phyloP scores from a whole-genome alignment of 495 filamentous ascomycete species.

The Chaetomium fimeti region DNA sequence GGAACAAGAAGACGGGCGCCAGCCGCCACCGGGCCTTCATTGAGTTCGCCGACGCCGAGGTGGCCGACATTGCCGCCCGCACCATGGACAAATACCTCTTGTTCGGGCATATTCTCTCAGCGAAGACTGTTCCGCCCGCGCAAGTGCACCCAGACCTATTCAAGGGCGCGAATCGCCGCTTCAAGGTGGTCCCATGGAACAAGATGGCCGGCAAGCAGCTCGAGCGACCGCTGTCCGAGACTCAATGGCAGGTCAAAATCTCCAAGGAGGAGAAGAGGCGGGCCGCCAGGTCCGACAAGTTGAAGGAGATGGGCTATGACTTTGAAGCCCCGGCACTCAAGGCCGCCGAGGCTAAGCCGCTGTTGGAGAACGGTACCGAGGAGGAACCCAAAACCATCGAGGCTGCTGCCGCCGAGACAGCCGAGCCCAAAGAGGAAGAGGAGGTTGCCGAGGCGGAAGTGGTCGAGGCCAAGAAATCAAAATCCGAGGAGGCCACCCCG shows the following conservation, averaged over 20 bases:
- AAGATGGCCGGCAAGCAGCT: constrained; percentile 73
- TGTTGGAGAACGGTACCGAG: constrained; percentile 40
- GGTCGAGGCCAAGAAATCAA: constrained; percentile 24
- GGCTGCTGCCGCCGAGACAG: constrained; percentile 24
- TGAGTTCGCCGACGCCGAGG: constrained; percentile 74
- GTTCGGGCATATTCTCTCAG: constrained; percentile 88
- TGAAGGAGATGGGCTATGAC: constrained; percentile 82
- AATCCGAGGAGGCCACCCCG: constrained; percentile 19
- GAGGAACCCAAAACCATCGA: constrained; percentile 35
- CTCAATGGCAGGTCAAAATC: constrained; percentile 72
- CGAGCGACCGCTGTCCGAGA: constrained; percentile 63
- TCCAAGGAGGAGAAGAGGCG: constrained; percentile 67
- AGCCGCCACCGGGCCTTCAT: constrained; percentile 93
- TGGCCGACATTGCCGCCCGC: constrained; percentile 82
- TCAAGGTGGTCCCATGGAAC: constrained; percentile 83
- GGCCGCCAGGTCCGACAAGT: constrained; percentile 62
- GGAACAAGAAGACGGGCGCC: constrained; percentile 82
- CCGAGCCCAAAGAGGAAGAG: constrained; percentile 24
- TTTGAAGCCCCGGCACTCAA: constrained; percentile 73
- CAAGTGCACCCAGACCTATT: constrained; percentile 78
- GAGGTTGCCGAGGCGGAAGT: constrained; percentile 19
- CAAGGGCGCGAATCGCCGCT: constrained; percentile 82
- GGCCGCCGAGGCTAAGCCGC: constrained; percentile 49
- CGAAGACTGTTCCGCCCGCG: constrained; percentile 69
- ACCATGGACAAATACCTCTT: constrained; percentile 98